Percentiles rank a stretch among this genome's conserved stretches.
Conservation (phyloP, 768 basidiomycete species). For the Pleurotus djamor region DNA sequence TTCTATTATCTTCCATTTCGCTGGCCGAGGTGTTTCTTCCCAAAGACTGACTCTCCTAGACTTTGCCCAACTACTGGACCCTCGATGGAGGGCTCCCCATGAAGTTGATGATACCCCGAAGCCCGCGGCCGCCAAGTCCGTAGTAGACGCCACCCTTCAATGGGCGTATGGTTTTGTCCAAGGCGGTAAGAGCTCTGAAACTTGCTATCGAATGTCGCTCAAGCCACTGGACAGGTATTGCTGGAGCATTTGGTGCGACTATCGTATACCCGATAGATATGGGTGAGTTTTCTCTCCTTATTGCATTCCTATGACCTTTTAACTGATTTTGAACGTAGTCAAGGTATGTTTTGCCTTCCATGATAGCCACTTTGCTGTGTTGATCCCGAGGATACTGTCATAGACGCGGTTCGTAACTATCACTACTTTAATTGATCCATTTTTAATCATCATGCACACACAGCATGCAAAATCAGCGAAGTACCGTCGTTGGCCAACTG, state of each 20-base stretch:
- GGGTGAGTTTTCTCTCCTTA: constrained; percentile 46
- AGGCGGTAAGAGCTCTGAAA: constrained; percentile 53
- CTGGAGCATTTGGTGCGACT: constrained; percentile 95
- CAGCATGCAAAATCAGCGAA: constrained; percentile 98
- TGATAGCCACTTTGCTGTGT: constrained; percentile 3
- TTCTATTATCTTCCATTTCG: constrained; percentile 98
- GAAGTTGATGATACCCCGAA: constrained; percentile 40
- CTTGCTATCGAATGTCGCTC: not conserved
- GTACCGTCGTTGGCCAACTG: constrained; percentile 94
- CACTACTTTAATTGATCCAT: not conserved
- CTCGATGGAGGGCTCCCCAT: constrained; percentile 78
- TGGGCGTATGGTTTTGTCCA: constrained; percentile 86
- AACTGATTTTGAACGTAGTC: constrained; percentile 40
- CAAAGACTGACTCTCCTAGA: constrained; percentile 83
- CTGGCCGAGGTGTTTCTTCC: constrained; percentile 69
- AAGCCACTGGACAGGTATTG: constrained; percentile 55
- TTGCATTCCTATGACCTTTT: not conserved
- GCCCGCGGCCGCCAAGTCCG: constrained; percentile 28
- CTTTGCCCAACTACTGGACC: constrained; percentile 91
- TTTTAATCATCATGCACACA: not conserved
- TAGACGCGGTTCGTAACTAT: constrained; percentile 55
- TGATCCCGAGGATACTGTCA: not conserved
- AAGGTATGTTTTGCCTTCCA: constrained; percentile 52
- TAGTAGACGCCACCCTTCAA: constrained; percentile 56
- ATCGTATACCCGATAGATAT: constrained; percentile 97